Base-by-base conservation (phyloP, 1,284 basidiomycete genomes). In the Irpex sp. region DNA sequence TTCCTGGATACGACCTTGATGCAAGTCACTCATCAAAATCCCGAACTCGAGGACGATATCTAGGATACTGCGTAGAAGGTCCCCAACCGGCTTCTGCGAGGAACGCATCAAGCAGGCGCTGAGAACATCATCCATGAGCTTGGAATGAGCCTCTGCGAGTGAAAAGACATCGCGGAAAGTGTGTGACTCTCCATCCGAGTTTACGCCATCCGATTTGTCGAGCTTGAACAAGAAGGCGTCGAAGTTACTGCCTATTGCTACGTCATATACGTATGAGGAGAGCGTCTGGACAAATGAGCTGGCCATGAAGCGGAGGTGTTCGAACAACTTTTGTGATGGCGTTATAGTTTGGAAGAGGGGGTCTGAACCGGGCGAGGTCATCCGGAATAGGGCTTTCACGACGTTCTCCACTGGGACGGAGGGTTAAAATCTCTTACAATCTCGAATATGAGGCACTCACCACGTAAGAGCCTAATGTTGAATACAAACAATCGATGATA, bases 401-500 rank as follows among this genome's bases (percentile, higher is more conserved):
- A 91, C 90, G 57, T 83, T 82, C 69, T 94, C 85, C 35, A 92
- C 91, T 92, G 58, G 28, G 7, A 33, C 28, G 28, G 7, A 33
- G 28, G 28, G 7, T 33, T 33, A 33, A 33, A 1, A 33, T 7
- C 7, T 7, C 7, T 2, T 33, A 33, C 28, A 33, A 33, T 7
- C 5, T 33, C 28, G 28, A 33, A 51, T 18, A 10, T 16, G 23
- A 37, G 33, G 55, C 19, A 62, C 77, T 47, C 67, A 90, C 91
- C 90, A 78, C 93, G 80, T 66, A 87, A 79, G 28, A 95, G 76
- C 21, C 92, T 82, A 23, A 96, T 76, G 39, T 93, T 80, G 66
- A 94, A 86, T 0, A 88, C 82, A 71, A 94, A 93, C 60, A 94
- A 77, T 33, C 87, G 77, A 67, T 94, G 91, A 70, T 94, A 95